phyloP scores from a whole-genome alignment of 345 rosid species.

The Noccaea bulbosa region DNA sequence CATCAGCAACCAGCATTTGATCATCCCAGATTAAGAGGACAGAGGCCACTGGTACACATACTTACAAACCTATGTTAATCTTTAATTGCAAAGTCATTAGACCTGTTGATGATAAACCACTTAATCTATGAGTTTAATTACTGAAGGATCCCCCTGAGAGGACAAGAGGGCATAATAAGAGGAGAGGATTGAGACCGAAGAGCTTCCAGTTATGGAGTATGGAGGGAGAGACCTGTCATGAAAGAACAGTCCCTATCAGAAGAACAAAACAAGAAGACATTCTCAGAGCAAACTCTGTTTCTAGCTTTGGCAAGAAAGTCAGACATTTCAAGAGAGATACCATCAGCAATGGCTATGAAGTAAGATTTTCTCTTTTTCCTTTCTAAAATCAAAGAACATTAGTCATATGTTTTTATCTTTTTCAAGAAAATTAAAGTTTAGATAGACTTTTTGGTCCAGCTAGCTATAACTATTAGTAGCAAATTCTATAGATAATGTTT shows the following conservation, averaged over 20 bases:
- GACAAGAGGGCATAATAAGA: conserved; percentile 57
- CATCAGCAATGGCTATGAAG: conserved; percentile 90
- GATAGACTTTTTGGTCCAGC: conserved; percentile 34
- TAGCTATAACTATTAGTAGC: conserved; percentile 8
- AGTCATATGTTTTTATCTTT: conserved; percentile 1
- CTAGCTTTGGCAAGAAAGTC: conserved; percentile 73
- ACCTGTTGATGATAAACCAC: neutral
- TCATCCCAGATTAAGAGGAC: conserved; percentile 81
- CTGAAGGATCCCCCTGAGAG: conserved; percentile 83
- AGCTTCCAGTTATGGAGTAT: conserved; percentile 79
- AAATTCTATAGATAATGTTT: neutral
- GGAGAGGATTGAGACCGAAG: conserved; percentile 44
- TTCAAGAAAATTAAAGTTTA: neutral
- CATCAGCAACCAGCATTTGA: conserved; percentile 94
- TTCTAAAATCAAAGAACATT: neutral
- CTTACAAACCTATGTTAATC: neutral
- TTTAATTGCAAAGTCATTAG: conserved; percentile 1
- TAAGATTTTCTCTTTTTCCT: conserved; percentile 30
- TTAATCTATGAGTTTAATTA: neutral
- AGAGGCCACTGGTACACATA: conserved; percentile 66
- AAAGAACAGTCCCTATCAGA: conserved; percentile 90
- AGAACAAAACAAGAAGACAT: conserved; percentile 86
- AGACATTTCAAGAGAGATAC: conserved; percentile 77
- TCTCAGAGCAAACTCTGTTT: conserved; percentile 71
- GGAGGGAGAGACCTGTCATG: conserved; percentile 81